Conservation (phyloP, 805 yeast species). For the Metschnikowia amazonensis region DNA sequence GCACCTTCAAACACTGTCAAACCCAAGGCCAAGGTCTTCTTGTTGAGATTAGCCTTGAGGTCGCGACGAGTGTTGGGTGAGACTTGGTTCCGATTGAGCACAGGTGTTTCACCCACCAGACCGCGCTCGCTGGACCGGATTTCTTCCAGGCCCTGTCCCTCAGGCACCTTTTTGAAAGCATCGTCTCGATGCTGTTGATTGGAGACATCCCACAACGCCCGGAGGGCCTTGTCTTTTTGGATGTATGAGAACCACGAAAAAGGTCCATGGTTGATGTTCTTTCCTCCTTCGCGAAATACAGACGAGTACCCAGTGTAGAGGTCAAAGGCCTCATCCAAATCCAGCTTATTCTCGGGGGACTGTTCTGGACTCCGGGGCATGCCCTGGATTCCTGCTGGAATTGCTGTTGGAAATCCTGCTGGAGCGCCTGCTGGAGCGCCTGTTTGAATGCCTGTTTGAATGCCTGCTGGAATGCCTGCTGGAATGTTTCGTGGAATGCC, state of each 20-base stretch:
- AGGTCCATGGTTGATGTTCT: conserved; percentile 50
- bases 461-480: not conserved
- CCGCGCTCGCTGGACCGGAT: not conserved
- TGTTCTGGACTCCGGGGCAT: not conserved
- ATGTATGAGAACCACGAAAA: conserved; percentile 47
- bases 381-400: not conserved
- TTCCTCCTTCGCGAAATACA: conserved; percentile 29
- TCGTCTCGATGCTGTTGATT: not conserved
- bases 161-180: not conserved
- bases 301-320: conserved; percentile 44
- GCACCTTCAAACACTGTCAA: conserved; percentile 31
- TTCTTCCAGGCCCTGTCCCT: not conserved
- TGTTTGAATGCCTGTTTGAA: no score
- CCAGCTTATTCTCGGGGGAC: not conserved
- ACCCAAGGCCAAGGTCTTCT: conserved; percentile 32
- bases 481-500: no score
- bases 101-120: not conserved
- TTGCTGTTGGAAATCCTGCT: not conserved
- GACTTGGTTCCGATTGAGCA: not conserved
- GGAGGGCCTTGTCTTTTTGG: conserved; percentile 40
- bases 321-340: conserved; percentile 34
- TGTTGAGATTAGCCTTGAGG: conserved; percentile 22
- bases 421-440: no score
- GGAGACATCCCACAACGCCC: conserved; percentile 10
- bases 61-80: not conserved